Conservation (phyloP, 2,329 filamentous ascomycete genomes). For the Trichophyton equinum region DNA sequence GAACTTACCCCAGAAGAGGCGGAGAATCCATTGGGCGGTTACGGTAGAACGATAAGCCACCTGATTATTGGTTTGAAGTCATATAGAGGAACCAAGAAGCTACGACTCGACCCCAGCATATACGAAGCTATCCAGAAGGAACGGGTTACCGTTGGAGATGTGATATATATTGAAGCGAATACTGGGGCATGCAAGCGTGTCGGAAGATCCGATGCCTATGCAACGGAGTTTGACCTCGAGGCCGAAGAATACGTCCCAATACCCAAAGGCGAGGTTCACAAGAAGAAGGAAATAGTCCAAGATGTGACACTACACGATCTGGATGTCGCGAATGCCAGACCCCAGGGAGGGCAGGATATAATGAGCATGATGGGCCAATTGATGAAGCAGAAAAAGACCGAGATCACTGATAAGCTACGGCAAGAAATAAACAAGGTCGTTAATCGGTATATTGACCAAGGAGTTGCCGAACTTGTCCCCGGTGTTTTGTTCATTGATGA, state of each 20-base stretch:
- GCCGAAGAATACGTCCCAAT: slow-evolving; percentile 98
- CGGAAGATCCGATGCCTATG: slow-evolving; percentile 89
- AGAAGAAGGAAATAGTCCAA: slow-evolving; percentile 99
- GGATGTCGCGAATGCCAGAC: slow-evolving; percentile 87
- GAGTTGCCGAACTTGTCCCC: slow-evolving; percentile 92
- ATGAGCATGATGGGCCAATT: slow-evolving; percentile 99
- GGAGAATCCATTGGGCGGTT: slow-evolving; percentile 91
- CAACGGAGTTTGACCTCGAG: slow-evolving; percentile 95
- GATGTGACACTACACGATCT: slow-evolving; percentile 95
- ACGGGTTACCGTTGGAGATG: slow-evolving; percentile 86
- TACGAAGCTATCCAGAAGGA: slow-evolving; percentile 99
- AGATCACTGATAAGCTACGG: slow-evolving; percentile 95
- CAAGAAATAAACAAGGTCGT: slow-evolving; percentile 98
- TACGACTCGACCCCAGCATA: slow-evolving; percentile 91
- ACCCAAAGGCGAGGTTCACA: slow-evolving; percentile 97
- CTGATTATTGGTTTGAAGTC: slow-evolving; percentile 90
- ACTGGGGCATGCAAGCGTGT: slow-evolving; percentile 97
- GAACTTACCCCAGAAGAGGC: slow-evolving; percentile 96
- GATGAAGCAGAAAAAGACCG: slow-evolving; percentile 99
- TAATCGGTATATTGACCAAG: slow-evolving; percentile 97
- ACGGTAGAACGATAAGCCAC: slow-evolving; percentile 94
- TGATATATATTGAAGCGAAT: slow-evolving; percentile 98
- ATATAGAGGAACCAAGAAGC: slow-evolving; percentile 92
- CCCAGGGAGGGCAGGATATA: slow-evolving; percentile 94
- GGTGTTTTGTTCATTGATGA: slow-evolving; percentile 98